Conservation (phyloP, 2,329 filamentous ascomycete genomes). For the Xylaria sp. region DNA sequence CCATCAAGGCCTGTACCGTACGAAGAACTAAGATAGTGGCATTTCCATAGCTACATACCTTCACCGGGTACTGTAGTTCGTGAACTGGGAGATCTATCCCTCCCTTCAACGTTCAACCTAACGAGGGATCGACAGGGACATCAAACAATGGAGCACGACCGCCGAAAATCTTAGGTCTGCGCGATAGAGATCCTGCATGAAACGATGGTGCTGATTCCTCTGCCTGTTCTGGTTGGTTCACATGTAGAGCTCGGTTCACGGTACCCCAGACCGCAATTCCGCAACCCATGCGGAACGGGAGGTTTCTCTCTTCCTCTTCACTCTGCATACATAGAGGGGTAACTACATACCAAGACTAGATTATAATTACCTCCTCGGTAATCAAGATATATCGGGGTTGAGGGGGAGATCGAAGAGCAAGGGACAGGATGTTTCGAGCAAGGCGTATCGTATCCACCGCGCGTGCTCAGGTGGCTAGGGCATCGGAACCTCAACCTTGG, state of each 20-base stretch:
- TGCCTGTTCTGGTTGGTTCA: conserved; percentile 36
- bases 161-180: conserved; percentile 36
- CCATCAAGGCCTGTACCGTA: not conserved
- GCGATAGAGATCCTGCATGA: conserved; percentile 35
- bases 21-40: no score
- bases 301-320: conserved; percentile 8
- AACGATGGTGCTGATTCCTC: conserved; percentile 31
- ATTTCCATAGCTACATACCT: conserved; percentile 11
- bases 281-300: conserved; percentile 15
- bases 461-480: not conserved
- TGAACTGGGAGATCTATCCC: conserved; percentile 31
- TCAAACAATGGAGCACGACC: conserved; percentile 40
- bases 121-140: conserved; percentile 44
- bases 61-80: conserved; percentile 11
- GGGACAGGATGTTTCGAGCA: conserved; percentile 1
- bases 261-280: conserved; percentile 43
- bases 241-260: conserved; percentile 35
- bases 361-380: not conserved
- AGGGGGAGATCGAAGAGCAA: conserved; percentile 18
- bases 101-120: conserved; percentile 24
- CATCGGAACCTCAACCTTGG: not conserved
- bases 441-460: conserved; percentile 5
- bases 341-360: not conserved
- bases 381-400: conserved; percentile 14
- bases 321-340: conserved; percentile 19